These are phyloP conservation scores for Flaveria robusta DNA, from an alignment of 129 eudicot genomes.

Conservation along the genomic window DNA sequence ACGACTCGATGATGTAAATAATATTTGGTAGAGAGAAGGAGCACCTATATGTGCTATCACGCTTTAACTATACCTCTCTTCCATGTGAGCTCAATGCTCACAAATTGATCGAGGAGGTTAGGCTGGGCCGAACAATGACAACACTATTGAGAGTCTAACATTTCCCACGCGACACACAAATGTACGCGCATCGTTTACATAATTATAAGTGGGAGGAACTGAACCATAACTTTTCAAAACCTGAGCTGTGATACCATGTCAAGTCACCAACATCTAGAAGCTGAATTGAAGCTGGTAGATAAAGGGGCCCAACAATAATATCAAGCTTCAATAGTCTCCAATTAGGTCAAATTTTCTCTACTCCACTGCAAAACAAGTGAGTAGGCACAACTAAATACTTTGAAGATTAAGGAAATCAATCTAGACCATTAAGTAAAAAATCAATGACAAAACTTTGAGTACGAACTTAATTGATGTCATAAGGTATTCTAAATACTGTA, in stretches of 20 bases:
- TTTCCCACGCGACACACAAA: slow-evolving; percentile 31
- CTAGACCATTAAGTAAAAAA: slow-evolving; percentile 25
- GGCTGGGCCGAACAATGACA: slow-evolving; percentile 12
- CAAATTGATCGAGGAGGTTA: slow-evolving; percentile 26
- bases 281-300: slow-evolving; percentile 49
- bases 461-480: not conserved
- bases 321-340: slow-evolving; percentile 42
- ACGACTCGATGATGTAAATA: slow-evolving; percentile 16
- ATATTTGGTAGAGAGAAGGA: slow-evolving; percentile 18
- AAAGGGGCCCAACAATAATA: slow-evolving; percentile 46
- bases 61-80: slow-evolving; percentile 22
- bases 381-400: slow-evolving; percentile 41
- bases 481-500: not conserved
- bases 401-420: slow-evolving; percentile 24
- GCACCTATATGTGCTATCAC: slow-evolving; percentile 31
- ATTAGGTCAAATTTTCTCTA: slow-evolving; percentile 38
- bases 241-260: slow-evolving; percentile 44
- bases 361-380: slow-evolving; percentile 45
- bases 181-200: slow-evolving; percentile 17
- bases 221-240: slow-evolving; percentile 34
- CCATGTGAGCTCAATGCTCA: not conserved
- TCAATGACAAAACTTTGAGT: not conserved
- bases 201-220: slow-evolving; percentile 18
- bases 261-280: slow-evolving; percentile 50
- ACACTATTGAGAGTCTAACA: slow-evolving; percentile 13